Conservation (phyloP, 1,284 basidiomycete species). For the Schizophyllum amplum region DNA sequence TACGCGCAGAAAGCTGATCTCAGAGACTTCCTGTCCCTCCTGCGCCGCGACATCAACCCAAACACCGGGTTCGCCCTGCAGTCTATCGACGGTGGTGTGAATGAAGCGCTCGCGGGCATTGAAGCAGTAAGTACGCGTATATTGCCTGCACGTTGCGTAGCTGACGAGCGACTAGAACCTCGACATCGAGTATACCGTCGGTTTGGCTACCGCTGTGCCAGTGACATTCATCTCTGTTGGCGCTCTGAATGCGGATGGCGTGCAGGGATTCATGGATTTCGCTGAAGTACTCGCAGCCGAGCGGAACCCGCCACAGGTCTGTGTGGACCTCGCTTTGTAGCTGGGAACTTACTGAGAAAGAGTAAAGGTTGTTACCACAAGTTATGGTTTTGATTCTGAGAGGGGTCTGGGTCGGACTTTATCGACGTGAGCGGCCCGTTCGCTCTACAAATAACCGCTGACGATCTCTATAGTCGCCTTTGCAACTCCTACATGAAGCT, state of each 20-base stretch:
- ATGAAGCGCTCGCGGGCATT: conserved; percentile 27
- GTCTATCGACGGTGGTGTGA: conserved; percentile 34
- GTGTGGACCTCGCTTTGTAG: no score
- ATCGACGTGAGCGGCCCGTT: no score
- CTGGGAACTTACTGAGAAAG: not conserved
- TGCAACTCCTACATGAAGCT: not conserved
- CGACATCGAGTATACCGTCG: conserved; percentile 22
- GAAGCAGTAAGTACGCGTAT: conserved; percentile 21
- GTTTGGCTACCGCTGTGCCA: conserved; percentile 20
- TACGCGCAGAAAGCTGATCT: conserved; percentile 37
- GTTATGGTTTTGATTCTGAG: not conserved
- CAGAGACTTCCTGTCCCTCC: conserved; percentile 29
- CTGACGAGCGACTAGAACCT: conserved; percentile 8
- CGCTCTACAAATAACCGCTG: no score
- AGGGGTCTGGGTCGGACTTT: not conserved
- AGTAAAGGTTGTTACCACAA: not conserved
- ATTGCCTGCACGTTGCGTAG: no score
- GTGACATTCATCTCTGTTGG: conserved; percentile 16
- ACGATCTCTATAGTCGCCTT: not conserved
- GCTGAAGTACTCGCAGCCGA: not conserved
- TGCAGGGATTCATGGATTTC: not conserved
- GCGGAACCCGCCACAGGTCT: not conserved
- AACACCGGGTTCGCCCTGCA: conserved; percentile 18
- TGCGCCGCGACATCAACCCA: conserved; percentile 14
- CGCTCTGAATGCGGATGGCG: conserved; percentile 7